Conservation (phyloP, 176 grass and related monocot species). For the Puccinellia tenuiflora region DNA sequence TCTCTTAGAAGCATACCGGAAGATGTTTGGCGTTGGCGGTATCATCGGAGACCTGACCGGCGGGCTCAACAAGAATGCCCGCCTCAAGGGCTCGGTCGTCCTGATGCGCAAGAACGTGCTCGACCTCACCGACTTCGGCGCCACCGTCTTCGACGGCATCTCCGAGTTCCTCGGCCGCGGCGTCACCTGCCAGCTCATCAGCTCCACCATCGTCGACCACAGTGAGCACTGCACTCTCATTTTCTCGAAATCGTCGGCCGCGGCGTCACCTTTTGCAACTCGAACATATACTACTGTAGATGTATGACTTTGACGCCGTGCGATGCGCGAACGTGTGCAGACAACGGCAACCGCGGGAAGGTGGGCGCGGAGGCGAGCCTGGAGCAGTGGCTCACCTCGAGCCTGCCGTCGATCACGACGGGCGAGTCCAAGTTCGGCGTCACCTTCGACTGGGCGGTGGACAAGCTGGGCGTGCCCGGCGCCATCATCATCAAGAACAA, state of each 20-base stretch:
- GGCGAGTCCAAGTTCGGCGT: conserved; percentile 2
- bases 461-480: background rate
- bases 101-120: conserved; percentile 51
- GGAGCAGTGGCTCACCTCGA: background rate
- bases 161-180: conserved; percentile 34
- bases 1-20: background rate
- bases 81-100: conserved; percentile 27
- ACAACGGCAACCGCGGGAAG: conserved; percentile 10
- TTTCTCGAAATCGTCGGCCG: too few relatives aligned
- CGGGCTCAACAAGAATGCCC: background rate
- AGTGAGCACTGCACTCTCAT: conserved; percentile 5
- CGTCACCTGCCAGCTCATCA: conserved; percentile 52
- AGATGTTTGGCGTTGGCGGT: background rate
- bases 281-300: too few relatives aligned
- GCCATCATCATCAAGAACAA: conserved; percentile 33
- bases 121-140: conserved; percentile 42
- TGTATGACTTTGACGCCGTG: too few relatives aligned
- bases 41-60: background rate
- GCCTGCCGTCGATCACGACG: background rate
- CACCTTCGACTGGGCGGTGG: conserved; percentile 8
- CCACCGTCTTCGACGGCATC: conserved; percentile 29
- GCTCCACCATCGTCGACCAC: conserved; percentile 37
- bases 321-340: background rate
- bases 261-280: too few relatives aligned
- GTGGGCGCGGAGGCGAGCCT: conserved; percentile 6